These are phyloP conservation scores for Tetrahymena malaccensis DNA, from an alignment of 73 alveolate species.

Conservation along the genomic window DNA sequence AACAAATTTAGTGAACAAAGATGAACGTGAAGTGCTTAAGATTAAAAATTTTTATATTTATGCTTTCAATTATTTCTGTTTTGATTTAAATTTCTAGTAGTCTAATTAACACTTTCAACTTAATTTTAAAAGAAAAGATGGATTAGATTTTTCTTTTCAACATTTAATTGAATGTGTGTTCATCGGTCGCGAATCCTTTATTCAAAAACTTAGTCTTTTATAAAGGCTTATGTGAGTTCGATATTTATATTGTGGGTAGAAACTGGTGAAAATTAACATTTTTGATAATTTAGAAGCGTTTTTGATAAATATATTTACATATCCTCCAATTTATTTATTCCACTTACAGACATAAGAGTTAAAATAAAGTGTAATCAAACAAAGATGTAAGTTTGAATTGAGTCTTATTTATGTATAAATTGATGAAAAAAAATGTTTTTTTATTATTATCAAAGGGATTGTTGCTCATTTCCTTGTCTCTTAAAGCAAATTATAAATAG, in stretches of 20 bases:
- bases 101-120: too few species aligned
- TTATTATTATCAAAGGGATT: too few species aligned
- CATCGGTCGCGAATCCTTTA: neutral
- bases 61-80: neutral
- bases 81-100: neutral
- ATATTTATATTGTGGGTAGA: neutral
- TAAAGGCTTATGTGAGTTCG: too few species aligned
- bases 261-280: neutral
- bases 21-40: neutral
- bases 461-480: neutral
- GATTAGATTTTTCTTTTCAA: neutral
- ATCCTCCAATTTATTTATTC: neutral
- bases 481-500: neutral
- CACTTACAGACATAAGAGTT: neutral
- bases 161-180: neutral
- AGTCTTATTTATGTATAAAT: too few species aligned
- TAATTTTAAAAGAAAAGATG: neutral
- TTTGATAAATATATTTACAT: too few species aligned
- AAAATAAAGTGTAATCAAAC: neutral
- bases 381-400: neutral
- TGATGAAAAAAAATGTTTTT: too few species aligned
- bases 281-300: neutral
- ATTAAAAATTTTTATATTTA: neutral
- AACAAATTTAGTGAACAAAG: neutral
- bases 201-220: too few species aligned